Conservation (phyloP, 257 asterid species). For the Solanum acaule region DNA sequence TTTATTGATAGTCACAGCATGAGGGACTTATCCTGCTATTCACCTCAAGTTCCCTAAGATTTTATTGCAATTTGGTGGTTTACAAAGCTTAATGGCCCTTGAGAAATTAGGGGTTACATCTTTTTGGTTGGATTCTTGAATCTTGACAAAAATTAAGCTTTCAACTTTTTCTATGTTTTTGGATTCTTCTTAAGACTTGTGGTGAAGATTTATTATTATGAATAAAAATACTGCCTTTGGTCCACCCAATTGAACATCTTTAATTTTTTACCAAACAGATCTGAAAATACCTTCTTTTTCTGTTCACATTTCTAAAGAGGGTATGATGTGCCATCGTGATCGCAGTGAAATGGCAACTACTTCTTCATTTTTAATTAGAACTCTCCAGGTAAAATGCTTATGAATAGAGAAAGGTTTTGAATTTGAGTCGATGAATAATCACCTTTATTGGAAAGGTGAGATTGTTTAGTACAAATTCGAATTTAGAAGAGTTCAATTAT, state of each 20-base stretch:
- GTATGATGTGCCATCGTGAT: too few species aligned
- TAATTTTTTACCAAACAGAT: neutral
- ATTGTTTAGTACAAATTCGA: too few species aligned
- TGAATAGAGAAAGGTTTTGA: too few species aligned
- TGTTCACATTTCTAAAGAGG: too few species aligned
- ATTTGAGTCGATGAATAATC: too few species aligned
- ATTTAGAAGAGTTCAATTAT: too few species aligned
- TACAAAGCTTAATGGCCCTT: neutral
- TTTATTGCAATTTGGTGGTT: constrained; percentile 9
- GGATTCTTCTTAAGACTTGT: neutral
- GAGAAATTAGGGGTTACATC: neutral
- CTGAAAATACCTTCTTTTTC: neutral
- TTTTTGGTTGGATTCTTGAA: constrained; percentile 6
- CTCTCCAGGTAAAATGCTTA: too few species aligned
- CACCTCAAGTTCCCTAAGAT: constrained; percentile 31
- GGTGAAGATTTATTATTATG: neutral
- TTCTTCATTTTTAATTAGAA: too few species aligned
- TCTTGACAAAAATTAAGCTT: constrained; percentile 1
- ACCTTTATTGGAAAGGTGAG: too few species aligned
- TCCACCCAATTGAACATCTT: neutral
- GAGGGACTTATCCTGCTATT: constrained; percentile 27
- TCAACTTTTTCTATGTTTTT: neutral
- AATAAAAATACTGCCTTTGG: neutral
- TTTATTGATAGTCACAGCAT: neutral
- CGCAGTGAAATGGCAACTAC: fast-evolving